Percentiles rank a stretch among this genome's conserved stretches.
phyloP scores from a whole-genome alignment of 2,329 filamentous ascomycete genomes.

The Pseudofabraea citricarpa region DNA sequence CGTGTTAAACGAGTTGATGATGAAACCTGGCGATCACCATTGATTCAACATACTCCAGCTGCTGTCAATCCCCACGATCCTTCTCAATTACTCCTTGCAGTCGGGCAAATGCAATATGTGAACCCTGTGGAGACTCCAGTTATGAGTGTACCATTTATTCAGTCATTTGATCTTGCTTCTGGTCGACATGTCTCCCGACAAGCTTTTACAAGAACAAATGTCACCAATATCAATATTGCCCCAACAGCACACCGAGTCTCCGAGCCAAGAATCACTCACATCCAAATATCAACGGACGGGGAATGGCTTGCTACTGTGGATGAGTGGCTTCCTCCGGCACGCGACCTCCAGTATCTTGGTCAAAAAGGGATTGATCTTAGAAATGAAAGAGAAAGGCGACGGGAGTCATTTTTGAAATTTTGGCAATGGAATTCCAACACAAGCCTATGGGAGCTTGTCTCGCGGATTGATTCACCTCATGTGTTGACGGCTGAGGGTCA shows the following conservation, averaged over 20 bases:
- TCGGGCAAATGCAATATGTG: slow-evolving; percentile 56
- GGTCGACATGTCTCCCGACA: slow-evolving; percentile 79
- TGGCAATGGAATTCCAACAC: slow-evolving; percentile 64
- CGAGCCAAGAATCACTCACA: slow-evolving; percentile 71
- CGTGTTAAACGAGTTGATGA: slow-evolving; percentile 43
- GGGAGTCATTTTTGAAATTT: slow-evolving; percentile 84
- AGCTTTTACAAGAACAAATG: slow-evolving; percentile 81
- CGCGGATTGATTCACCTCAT: slow-evolving; percentile 82
- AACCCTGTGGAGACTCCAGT: slow-evolving; percentile 44
- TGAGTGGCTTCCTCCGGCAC: slow-evolving; percentile 73
- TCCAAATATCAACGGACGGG: slow-evolving; percentile 76
- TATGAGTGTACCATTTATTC: slow-evolving; percentile 61
- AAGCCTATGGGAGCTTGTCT: slow-evolving; percentile 67
- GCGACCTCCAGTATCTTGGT: slow-evolving; percentile 59
- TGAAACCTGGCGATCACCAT: slow-evolving; percentile 18
- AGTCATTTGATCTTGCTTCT: slow-evolving; percentile 80
- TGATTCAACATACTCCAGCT: slow-evolving; percentile 45
- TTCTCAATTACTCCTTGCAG: slow-evolving; percentile 63
- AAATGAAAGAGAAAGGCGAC: slow-evolving; percentile 45
- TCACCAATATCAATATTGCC: slow-evolving; percentile 73
- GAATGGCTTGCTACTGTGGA: slow-evolving; percentile 89
- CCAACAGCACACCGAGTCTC: slow-evolving; percentile 66
- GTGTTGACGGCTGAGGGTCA: slow-evolving; percentile 45
- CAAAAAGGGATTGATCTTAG: slow-evolving; percentile 38
- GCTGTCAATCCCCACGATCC: slow-evolving; percentile 57